Evolutionary conservation across 2,329 filamentous ascomycete genomes (phyloP).

Genomic region (Cladosporium sp.): DNA sequence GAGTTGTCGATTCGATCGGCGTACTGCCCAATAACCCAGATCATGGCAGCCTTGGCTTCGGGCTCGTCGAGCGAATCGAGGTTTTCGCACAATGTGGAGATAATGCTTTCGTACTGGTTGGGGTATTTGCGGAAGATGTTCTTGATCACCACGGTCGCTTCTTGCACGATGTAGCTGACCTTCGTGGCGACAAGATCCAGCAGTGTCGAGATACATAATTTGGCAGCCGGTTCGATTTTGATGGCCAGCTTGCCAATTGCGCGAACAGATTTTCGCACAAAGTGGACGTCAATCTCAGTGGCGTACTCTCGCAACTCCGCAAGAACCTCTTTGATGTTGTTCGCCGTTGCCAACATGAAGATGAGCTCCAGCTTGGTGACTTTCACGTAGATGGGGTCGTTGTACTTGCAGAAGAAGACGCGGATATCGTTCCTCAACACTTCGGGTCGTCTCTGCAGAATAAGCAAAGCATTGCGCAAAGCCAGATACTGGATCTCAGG

Average conservation of each 20-base stretch:
- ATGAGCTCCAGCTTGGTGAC: slow-evolving; percentile 98
- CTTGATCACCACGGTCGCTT: slow-evolving; percentile 95
- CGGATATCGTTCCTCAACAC: slow-evolving; percentile 94
- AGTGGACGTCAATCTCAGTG: slow-evolving; percentile 97
- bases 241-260: slow-evolving; percentile 97
- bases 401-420: slow-evolving; percentile 99
- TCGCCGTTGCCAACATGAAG: slow-evolving; percentile 95
- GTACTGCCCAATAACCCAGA: slow-evolving; percentile 99
- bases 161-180: slow-evolving; percentile 96
- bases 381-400: slow-evolving; percentile 98
- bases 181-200: slow-evolving; percentile 96
- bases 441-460: slow-evolving; percentile 86
- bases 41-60: slow-evolving; percentile 96
- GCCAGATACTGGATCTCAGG: slow-evolving; percentile 98
- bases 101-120: slow-evolving; percentile 97
- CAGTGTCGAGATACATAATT: slow-evolving; percentile 85
- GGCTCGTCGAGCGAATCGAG: slow-evolving; percentile 95
- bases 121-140: slow-evolving; percentile 99
- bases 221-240: slow-evolving; percentile 93
- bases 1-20: slow-evolving; percentile 96
- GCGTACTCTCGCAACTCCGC: slow-evolving; percentile 93
- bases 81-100: slow-evolving; percentile 90
- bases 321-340: slow-evolving; percentile 91
- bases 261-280: slow-evolving; percentile 93
- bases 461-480: slow-evolving; percentile 86